Evolutionary conservation across 2,329 filamentous ascomycete genomes (phyloP).

Genomic region (Trichophyton benhamiae): DNA sequence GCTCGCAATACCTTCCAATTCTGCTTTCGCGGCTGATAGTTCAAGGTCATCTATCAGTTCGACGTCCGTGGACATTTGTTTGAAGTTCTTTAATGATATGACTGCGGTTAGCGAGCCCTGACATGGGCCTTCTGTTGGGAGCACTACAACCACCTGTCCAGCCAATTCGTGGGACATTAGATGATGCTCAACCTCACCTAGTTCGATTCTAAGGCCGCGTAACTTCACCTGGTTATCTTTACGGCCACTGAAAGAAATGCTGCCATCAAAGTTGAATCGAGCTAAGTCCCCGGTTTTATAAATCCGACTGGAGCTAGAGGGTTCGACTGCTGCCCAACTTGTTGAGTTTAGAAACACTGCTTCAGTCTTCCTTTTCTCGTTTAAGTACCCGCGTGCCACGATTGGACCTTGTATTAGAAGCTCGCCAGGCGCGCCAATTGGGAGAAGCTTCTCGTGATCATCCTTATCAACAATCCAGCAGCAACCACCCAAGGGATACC

Average conservation of each 20-base stretch:
- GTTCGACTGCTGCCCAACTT: constrained; percentile 8
- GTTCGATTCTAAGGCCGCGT: constrained; percentile 69
- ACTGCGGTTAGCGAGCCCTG: not conserved
- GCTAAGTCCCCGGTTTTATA: constrained; percentile 83
- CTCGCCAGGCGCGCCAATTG: constrained; percentile 30
- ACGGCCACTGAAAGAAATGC: constrained; percentile 67
- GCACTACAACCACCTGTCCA: constrained; percentile 5
- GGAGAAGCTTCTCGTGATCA: constrained; percentile 14
- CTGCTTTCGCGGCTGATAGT: not conserved
- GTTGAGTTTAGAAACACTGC: constrained; percentile 15
- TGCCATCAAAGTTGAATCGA: constrained; percentile 51
- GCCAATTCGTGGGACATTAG: constrained; percentile 15
- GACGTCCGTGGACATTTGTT: constrained; percentile 3
- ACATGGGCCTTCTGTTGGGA: constrained; percentile 1
- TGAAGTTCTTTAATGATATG: constrained; percentile 7
- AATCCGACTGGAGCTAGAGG: constrained; percentile 30
- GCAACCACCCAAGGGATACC: constrained; percentile 6
- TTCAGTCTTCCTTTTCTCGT: constrained; percentile 14
- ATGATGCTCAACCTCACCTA: constrained; percentile 72
- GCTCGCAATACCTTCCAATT: constrained; percentile 20
- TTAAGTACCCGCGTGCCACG: constrained; percentile 27
- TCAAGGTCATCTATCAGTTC: not conserved
- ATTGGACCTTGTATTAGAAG: constrained; percentile 29
- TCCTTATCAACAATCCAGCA: constrained; percentile 18
- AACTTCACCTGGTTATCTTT: constrained; percentile 73